Conservation (phyloP, 2,329 filamentous ascomycete species). For the Thermoascus crustaceus region DNA sequence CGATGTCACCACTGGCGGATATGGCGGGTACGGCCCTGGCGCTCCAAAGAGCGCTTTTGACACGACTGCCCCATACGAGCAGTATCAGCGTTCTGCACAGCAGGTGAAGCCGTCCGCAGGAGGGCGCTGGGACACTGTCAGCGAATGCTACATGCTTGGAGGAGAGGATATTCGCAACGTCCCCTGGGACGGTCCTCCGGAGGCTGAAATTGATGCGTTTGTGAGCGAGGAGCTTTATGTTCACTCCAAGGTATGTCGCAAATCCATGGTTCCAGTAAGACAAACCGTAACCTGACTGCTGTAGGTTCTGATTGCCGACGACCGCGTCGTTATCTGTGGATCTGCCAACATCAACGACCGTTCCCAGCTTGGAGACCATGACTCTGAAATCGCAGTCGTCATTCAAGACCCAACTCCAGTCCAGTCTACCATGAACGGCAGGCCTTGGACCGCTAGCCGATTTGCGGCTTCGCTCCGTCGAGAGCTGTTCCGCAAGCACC, state of each 20-base stretch:
- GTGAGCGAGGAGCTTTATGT: slow-evolving; percentile 57
- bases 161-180: slow-evolving; percentile 61
- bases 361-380: slow-evolving; percentile 77
- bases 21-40: slow-evolving; percentile 35
- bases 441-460: slow-evolving; percentile 67
- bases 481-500: slow-evolving; percentile 82
- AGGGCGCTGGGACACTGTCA: slow-evolving; percentile 65
- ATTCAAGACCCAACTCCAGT: slow-evolving; percentile 74
- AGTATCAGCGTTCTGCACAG: slow-evolving; percentile 64
- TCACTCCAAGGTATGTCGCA: slow-evolving; percentile 42
- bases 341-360: slow-evolving; percentile 90
- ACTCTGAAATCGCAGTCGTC: slow-evolving; percentile 83
- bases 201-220: slow-evolving; percentile 53
- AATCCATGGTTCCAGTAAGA: not conserved
- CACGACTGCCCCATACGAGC: slow-evolving; percentile 46
- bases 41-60: slow-evolving; percentile 27
- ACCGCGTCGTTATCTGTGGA: slow-evolving; percentile 74
- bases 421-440: slow-evolving; percentile 67
- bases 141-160: slow-evolving; percentile 73
- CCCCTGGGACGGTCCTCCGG: slow-evolving; percentile 48
- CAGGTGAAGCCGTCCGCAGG: slow-evolving; percentile 35
- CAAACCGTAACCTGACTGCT: slow-evolving; percentile 10
- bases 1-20: slow-evolving; percentile 38
- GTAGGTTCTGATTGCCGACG: slow-evolving; percentile 68
- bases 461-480: slow-evolving; percentile 74